Evolutionary conservation across 805 yeast genomes (phyloP).

Genomic region (Saccharomycopsis vini): DNA sequence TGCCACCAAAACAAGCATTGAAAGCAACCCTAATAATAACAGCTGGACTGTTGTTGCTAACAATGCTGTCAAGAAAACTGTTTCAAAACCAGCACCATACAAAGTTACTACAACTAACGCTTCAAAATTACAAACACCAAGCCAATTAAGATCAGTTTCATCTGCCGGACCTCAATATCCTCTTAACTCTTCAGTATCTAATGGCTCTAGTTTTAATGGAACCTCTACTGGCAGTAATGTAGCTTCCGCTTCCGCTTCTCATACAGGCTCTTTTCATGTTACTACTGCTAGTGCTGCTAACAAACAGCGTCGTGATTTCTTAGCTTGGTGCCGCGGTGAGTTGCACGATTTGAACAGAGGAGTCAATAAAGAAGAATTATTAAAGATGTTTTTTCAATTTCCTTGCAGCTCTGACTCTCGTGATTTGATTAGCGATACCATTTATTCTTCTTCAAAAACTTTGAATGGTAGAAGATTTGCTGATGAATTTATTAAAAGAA

Average conservation of each 20-base stretch:
- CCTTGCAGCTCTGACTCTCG: constrained; percentile 69
- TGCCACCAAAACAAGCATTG: constrained; percentile 7
- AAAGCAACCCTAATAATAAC: constrained; percentile 22
- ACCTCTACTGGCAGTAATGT: constrained; percentile 19
- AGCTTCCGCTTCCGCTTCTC: constrained; percentile 24
- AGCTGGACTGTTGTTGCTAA: constrained; percentile 26
- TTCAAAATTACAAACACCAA: constrained; percentile 25
- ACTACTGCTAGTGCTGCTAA: constrained; percentile 26
- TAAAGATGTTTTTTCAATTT: constrained; percentile 70
- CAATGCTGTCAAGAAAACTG: constrained; percentile 14
- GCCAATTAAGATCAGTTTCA: constrained; percentile 32
- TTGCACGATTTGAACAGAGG: constrained; percentile 61
- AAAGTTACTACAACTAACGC: constrained; percentile 6
- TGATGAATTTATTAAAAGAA: constrained; percentile 73
- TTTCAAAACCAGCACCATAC: neutral
- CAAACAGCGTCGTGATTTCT: constrained; percentile 50
- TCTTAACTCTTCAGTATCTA: constrained; percentile 5
- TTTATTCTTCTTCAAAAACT: constrained; percentile 77
- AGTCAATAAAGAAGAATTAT: constrained; percentile 68
- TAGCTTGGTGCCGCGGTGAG: constrained; percentile 64
- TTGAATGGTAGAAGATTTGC: constrained; percentile 96
- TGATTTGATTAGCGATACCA: constrained; percentile 86
- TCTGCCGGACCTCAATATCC: constrained; percentile 20
- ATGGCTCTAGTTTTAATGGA: constrained; percentile 3
- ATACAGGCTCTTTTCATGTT: constrained; percentile 27